Percentiles rank a stretch among this genome's conserved stretches.
phyloP scores from a whole-genome alignment of 257 asterid genomes.

The Salvia rosmarinus region DNA sequence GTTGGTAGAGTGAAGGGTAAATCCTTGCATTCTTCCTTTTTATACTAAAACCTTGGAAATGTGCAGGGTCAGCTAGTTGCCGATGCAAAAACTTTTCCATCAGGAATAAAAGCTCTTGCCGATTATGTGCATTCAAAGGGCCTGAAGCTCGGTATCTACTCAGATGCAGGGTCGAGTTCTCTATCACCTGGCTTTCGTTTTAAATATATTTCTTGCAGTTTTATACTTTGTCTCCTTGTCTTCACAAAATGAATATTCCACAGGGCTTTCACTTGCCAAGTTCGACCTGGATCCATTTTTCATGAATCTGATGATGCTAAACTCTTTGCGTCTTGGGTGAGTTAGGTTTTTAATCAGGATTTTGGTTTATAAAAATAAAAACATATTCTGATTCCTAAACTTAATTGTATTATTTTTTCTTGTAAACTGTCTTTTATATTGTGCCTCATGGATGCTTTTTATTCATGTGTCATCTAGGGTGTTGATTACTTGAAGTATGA shows the following conservation, averaged over 20 bases:
- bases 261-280: slow-evolving; percentile 87
- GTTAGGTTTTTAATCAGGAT: slow-evolving; percentile 37
- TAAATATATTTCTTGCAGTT: slow-evolving; percentile 9
- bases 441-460: slow-evolving; percentile 26
- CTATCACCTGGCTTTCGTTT: slow-evolving; percentile 1
- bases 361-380: neutral
- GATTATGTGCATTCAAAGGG: slow-evolving; percentile 91
- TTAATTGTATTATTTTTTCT: neutral
- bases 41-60: slow-evolving; percentile 23
- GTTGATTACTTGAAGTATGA: slow-evolving; percentile 79
- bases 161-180: slow-evolving; percentile 83
- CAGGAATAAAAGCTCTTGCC: slow-evolving; percentile 86
- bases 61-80: slow-evolving; percentile 78
- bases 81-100: slow-evolving; percentile 72
- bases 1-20: neutral
- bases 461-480: slow-evolving; percentile 51
- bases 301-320: slow-evolving; percentile 87
- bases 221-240: slow-evolving; percentile 27
- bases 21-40: neutral
- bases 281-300: slow-evolving; percentile 85
- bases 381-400: neutral
- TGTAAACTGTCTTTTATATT: neutral
- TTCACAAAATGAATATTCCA: slow-evolving; percentile 29
- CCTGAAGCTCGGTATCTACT: slow-evolving; percentile 91
- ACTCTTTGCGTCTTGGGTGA: slow-evolving; percentile 91